Conservation (phyloP, 1,284 basidiomycete genomes). For the Volvariella surrecta region DNA sequence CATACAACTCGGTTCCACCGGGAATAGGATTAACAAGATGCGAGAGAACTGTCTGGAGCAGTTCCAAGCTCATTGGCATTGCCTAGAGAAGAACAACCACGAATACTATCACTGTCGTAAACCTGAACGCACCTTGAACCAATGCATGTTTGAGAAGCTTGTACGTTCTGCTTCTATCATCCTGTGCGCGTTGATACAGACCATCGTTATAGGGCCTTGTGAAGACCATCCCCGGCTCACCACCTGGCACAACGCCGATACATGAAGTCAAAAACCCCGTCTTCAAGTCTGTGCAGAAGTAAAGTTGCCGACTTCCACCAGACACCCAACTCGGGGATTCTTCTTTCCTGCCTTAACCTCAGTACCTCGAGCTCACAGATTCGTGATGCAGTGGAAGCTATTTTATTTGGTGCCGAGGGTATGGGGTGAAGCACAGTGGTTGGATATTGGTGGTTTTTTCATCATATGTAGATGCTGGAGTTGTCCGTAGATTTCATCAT, state of each 20-base stretch:
- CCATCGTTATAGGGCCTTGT: slow-evolving; percentile 63
- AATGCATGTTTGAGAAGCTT: slow-evolving; percentile 96
- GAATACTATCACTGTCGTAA: slow-evolving; percentile 90
- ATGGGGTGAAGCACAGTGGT: not conserved
- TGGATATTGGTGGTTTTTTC: no score
- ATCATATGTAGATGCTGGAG: not conserved
- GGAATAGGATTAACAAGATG: slow-evolving; percentile 81
- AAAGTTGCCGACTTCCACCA: slow-evolving; percentile 11
- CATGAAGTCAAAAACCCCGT: slow-evolving; percentile 88
- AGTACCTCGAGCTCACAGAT: no score
- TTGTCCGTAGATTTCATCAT: slow-evolving; percentile 3
- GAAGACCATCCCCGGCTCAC: slow-evolving; percentile 90
- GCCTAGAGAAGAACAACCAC: slow-evolving; percentile 96
- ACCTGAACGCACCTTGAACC: slow-evolving; percentile 84
- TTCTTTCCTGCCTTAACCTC: no score
- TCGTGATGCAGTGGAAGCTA: no score
- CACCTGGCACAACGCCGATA: slow-evolving; percentile 78
- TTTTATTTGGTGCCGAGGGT: no score
- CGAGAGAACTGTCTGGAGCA: slow-evolving; percentile 85
- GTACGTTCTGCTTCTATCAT: slow-evolving; percentile 33
- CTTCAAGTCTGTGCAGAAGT: slow-evolving; percentile 66
- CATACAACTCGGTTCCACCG: not conserved
- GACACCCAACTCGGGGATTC: no score
- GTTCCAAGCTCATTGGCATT: slow-evolving; percentile 93
- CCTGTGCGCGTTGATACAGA: not conserved